These are phyloP conservation scores for Dentipellis fragilis DNA, from an alignment of 768 basidiomycete genomes.

Conservation along the genomic window DNA sequence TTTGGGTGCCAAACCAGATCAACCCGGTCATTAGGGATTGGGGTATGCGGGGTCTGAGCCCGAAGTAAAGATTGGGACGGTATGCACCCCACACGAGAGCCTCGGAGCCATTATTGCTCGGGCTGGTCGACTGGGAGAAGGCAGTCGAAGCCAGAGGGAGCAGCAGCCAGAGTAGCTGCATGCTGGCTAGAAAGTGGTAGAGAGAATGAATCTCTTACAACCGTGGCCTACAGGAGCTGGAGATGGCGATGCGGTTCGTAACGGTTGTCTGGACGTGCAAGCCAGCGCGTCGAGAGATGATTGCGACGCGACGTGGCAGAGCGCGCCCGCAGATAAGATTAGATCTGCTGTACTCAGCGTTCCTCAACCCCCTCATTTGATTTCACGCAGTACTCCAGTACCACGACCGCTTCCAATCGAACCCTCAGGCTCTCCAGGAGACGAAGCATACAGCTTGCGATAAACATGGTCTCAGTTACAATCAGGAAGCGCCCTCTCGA, in stretches of 20 bases:
- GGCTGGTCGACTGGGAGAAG: conserved; percentile 17
- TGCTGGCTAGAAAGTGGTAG: conserved; percentile 11
- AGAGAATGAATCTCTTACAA: not conserved
- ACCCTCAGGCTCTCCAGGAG: not conserved
- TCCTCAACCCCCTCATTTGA: not conserved
- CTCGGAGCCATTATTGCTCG: conserved; percentile 36
- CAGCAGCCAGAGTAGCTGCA: conserved; percentile 36
- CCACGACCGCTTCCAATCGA: not conserved
- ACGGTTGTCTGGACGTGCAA: not conserved
- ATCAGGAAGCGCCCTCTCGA: conserved; percentile 62
- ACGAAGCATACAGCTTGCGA: not conserved
- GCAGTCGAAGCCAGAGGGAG: conserved; percentile 32
- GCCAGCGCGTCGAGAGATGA: not conserved
- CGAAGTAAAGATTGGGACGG: conserved; percentile 92
- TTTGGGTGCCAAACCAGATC: conserved; percentile 87
- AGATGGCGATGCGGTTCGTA: not conserved
- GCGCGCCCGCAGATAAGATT: conserved; percentile 5
- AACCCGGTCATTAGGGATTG: conserved; percentile 89
- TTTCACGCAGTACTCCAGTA: not conserved
- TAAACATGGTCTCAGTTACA: conserved; percentile 46
- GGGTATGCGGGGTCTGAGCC: conserved; percentile 74
- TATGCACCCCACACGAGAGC: conserved; percentile 76
- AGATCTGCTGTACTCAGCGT: not conserved
- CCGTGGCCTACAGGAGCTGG: not conserved
- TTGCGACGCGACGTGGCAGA: not conserved